These are phyloP conservation scores for Thalassiosira hispida DNA, from an alignment of 352 stramenopile genomes.

Conservation along the genomic window DNA sequence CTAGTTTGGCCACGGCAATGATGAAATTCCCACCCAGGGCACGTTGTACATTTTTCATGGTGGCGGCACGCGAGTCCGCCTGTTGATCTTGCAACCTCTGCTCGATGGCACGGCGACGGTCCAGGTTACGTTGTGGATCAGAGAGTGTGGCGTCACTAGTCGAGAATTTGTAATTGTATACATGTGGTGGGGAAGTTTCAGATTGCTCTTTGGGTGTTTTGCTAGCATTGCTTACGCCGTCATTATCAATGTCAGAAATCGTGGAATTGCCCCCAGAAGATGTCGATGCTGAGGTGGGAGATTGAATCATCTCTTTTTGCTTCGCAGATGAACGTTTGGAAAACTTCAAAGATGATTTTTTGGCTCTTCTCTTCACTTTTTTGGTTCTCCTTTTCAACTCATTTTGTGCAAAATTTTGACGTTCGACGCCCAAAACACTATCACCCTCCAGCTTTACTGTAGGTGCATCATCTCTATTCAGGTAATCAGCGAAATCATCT, in stretches of 20 bases:
- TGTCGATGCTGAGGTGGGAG: not conserved
- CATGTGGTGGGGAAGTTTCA: not conserved
- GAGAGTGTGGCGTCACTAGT: constrained; percentile 29
- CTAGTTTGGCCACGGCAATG: constrained; percentile 92
- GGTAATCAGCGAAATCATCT: constrained; percentile 46
- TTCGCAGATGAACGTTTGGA: not conserved
- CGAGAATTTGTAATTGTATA: constrained; percentile 45
- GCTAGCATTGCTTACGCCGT: not conserved
- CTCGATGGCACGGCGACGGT: constrained; percentile 40
- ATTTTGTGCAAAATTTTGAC: not conserved
- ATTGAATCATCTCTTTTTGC: not conserved
- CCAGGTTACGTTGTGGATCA: constrained; percentile 29
- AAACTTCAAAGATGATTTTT: not conserved
- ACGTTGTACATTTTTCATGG: constrained; percentile 63
- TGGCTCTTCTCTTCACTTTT: not conserved
- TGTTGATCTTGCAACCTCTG: constrained; percentile 41
- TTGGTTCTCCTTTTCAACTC: not conserved
- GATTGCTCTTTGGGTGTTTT: constrained; percentile 4
- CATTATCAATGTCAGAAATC: not conserved
- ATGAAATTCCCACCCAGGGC: constrained; percentile 94
- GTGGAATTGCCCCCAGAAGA: not conserved
- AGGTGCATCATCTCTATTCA: constrained; percentile 26
- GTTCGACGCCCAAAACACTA: constrained; percentile 4
- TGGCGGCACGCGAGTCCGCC: constrained; percentile 34
- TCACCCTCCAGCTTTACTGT: constrained; percentile 4